These are phyloP conservation scores for Cutaneotrichosporon sp. DNA, from an alignment of 1,284 basidiomycete genomes.

Conservation along the genomic window DNA sequence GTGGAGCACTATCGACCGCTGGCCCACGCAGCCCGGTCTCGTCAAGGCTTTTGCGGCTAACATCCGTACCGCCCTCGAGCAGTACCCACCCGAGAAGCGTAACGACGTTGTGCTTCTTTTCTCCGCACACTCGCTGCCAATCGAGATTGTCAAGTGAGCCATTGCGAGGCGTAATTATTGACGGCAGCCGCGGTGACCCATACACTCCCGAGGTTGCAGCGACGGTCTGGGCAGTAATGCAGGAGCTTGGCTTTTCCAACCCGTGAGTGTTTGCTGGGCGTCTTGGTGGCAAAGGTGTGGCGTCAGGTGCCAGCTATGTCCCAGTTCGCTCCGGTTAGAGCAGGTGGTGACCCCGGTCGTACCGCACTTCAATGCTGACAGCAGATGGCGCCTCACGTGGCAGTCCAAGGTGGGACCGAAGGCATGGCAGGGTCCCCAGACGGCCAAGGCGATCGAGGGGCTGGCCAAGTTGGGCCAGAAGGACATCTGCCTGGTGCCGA, in stretches of 20 bases:
- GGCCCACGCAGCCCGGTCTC: constrained; percentile 91
- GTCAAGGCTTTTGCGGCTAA: constrained; percentile 90
- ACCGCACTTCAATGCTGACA: constrained; percentile 4
- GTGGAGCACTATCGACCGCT: constrained; percentile 98
- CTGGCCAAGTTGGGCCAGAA: constrained; percentile 83
- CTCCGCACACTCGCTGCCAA: constrained; percentile 95
- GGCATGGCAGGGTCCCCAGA: constrained; percentile 98
- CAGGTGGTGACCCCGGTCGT: constrained; percentile 50
- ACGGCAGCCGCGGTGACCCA: constrained; percentile 88
- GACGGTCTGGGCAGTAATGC: constrained; percentile 85
- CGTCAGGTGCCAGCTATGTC: too few relatives aligned
- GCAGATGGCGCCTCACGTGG: constrained; percentile 86
- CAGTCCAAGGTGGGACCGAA: constrained; percentile 96
- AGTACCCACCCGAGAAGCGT: constrained; percentile 66
- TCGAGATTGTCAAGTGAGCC: constrained; percentile 82
- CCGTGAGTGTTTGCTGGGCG: constrained; percentile 41
- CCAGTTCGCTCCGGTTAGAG: constrained; percentile 52
- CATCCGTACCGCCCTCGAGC: constrained; percentile 73
- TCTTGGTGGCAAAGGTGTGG: too few relatives aligned
- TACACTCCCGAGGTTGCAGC: constrained; percentile 95
- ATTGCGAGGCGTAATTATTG: not conserved
- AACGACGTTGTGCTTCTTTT: constrained; percentile 80
- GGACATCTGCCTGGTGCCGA: constrained; percentile 82
- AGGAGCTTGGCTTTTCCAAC: constrained; percentile 64
- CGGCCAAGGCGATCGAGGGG: constrained; percentile 84